phyloP scores from a whole-genome alignment of 805 yeast genomes.

The Candida hungchunana region DNA sequence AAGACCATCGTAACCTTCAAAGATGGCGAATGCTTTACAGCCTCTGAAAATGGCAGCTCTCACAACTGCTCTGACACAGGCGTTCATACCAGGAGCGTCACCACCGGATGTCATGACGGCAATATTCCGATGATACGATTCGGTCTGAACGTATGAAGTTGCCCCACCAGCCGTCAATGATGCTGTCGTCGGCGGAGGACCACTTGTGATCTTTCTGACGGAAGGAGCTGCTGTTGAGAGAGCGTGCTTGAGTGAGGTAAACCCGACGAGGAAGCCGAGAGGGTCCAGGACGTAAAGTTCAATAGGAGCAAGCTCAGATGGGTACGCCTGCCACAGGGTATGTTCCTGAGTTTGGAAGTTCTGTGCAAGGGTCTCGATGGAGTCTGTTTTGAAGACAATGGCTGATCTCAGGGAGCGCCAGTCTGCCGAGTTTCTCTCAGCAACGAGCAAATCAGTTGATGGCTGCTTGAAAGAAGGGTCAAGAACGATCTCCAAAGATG shows the following conservation, averaged over 20 bases:
- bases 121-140: constrained; percentile 39
- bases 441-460: constrained; percentile 26
- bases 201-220: constrained; percentile 7
- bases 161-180: constrained; percentile 1
- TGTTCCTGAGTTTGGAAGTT: constrained; percentile 25
- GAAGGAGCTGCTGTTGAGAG: constrained; percentile 44
- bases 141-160: constrained; percentile 1
- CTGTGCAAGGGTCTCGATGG: constrained; percentile 26
- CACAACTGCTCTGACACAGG: constrained; percentile 92
- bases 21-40: constrained; percentile 87
- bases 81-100: constrained; percentile 98
- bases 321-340: constrained; percentile 51
- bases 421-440: constrained; percentile 33
- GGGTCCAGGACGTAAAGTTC: constrained; percentile 82
- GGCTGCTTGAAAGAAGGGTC: constrained; percentile 20
- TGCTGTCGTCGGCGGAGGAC: background rate
- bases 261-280: constrained; percentile 76
- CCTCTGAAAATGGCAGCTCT: constrained; percentile 83
- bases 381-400: constrained; percentile 32
- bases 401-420: constrained; percentile 47
- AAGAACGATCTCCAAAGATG: constrained; percentile 27
- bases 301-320: constrained; percentile 68
- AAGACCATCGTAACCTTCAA: constrained; percentile 93
- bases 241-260: constrained; percentile 59
- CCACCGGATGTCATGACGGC: constrained; percentile 99